Percentiles rank a stretch among this genome's conserved stretches.
Conservation (phyloP, 805 yeast species). For the Yueomyces sinensis region DNA sequence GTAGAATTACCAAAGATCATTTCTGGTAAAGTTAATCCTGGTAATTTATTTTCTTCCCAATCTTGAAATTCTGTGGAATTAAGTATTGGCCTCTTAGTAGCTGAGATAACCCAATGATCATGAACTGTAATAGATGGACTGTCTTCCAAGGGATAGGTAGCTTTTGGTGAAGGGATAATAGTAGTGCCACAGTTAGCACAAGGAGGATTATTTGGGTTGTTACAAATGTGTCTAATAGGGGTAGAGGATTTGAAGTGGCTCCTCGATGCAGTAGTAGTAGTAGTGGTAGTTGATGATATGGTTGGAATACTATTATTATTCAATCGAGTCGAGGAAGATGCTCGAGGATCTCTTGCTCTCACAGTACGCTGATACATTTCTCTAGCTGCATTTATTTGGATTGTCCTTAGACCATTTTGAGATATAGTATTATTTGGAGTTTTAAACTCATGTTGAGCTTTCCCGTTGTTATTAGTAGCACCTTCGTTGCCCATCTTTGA, state of each 20-base stretch:
- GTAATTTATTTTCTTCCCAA: conserved; percentile 36
- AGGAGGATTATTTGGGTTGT: conserved; percentile 28
- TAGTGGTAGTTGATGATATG: background rate
- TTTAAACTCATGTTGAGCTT: too few species aligned
- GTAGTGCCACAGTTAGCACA: conserved; percentile 60
- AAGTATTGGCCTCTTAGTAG: conserved; percentile 65
- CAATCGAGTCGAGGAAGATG: conserved; percentile 1
- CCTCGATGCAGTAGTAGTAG: conserved; percentile 1
- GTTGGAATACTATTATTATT: too few species aligned
- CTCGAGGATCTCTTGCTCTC: conserved; percentile 22
- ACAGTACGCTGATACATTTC: conserved; percentile 38
- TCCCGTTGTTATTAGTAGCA: too few species aligned
- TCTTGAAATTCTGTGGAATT: conserved; percentile 60
- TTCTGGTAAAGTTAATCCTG: conserved; percentile 83
- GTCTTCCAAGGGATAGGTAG: conserved; percentile 49
- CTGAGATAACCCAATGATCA: conserved; percentile 62
- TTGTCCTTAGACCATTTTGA: conserved; percentile 37
- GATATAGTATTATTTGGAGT: too few species aligned
- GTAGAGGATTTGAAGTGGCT: too few species aligned
- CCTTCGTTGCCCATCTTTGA: too few species aligned
- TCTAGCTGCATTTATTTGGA: conserved; percentile 48
- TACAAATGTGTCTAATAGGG: conserved; percentile 16
- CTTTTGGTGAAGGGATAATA: conserved; percentile 65
- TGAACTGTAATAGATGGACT: conserved; percentile 51
- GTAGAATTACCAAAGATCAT: conserved; percentile 89